These are phyloP conservation scores for Umbelopsis ramanniana DNA, from an alignment of 192 early-diverging fungal genomes.

Conservation along the genomic window DNA sequence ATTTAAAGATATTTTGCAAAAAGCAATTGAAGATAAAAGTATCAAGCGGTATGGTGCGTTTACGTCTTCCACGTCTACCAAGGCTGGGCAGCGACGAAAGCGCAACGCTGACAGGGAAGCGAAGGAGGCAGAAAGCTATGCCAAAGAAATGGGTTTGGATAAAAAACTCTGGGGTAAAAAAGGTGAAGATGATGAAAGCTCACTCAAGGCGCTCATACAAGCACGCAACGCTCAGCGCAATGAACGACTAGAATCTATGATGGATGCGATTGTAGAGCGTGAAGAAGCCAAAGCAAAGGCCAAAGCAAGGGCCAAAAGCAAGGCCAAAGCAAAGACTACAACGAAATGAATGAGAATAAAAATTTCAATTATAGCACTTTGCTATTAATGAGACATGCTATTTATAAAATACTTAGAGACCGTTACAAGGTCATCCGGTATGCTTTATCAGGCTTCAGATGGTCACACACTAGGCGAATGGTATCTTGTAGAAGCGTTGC, in stretches of 20 bases:
- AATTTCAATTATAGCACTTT: neutral
- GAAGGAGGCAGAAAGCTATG: conserved; percentile 59
- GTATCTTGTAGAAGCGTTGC: too few relatives aligned
- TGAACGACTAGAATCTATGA: conserved; percentile 56
- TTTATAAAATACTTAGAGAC: too few relatives aligned
- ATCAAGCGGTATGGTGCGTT: conserved; percentile 57
- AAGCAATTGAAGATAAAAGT: conserved; percentile 62
- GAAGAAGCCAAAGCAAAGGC: conserved; percentile 49
- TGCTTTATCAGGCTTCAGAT: too few relatives aligned
- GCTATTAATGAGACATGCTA: too few relatives aligned
- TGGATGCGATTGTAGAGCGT: conserved; percentile 63
- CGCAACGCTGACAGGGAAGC: conserved; percentile 65
- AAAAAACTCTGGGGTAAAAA: conserved; percentile 42
- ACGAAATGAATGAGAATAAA: neutral
- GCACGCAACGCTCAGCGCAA: conserved; percentile 52
- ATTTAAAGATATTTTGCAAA: conserved; percentile 64
- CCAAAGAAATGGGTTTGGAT: conserved; percentile 62
- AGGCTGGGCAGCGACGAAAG: conserved; percentile 53
- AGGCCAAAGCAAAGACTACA: conserved; percentile 17
- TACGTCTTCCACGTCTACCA: conserved; percentile 52
- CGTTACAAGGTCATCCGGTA: too few relatives aligned
- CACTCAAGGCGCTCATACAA: conserved; percentile 62
- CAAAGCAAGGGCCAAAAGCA: conserved; percentile 6
- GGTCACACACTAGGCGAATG: too few relatives aligned
- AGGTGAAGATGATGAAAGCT: conserved; percentile 42